These are phyloP conservation scores for Gamarada debralockiae DNA, from an alignment of 495 filamentous ascomycete genomes.

Conservation along the genomic window DNA sequence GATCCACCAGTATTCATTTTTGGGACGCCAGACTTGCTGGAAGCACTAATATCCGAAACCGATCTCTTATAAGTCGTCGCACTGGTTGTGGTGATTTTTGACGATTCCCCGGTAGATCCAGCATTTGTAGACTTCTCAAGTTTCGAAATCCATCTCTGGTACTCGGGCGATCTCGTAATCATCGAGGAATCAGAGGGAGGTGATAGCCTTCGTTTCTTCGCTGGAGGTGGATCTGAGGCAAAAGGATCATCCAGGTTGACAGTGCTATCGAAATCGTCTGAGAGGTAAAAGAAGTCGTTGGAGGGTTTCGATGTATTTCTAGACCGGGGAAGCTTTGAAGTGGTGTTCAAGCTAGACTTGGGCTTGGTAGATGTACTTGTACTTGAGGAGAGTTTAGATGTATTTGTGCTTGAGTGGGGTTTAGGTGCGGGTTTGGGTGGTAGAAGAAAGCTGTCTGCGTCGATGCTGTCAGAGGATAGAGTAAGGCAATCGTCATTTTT, in stretches of 20 bases:
- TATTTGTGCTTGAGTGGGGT: neutral
- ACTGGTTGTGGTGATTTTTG: no score
- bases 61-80: neutral
- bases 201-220: slow-evolving; percentile 28
- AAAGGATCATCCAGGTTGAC: slow-evolving; percentile 26
- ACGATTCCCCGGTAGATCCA: no score
- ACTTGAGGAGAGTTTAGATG: no score
- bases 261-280: slow-evolving; percentile 47
- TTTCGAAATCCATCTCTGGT: no score
- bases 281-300: slow-evolving; percentile 32
- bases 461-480: slow-evolving; percentile 12
- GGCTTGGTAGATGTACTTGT: neutral
- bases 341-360: neutral
- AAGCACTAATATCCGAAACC: neutral
- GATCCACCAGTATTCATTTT: neutral
- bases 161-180: no score
- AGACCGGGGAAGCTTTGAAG: neutral
- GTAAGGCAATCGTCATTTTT: slow-evolving; percentile 10
- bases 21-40: neutral
- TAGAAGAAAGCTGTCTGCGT: neutral
- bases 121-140: neutral
- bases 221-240: slow-evolving; percentile 9
- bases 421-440: neutral
- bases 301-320: neutral
- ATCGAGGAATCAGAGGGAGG: neutral